Conservation (phyloP, 129 eudicot species). For the Flaveria robusta region DNA sequence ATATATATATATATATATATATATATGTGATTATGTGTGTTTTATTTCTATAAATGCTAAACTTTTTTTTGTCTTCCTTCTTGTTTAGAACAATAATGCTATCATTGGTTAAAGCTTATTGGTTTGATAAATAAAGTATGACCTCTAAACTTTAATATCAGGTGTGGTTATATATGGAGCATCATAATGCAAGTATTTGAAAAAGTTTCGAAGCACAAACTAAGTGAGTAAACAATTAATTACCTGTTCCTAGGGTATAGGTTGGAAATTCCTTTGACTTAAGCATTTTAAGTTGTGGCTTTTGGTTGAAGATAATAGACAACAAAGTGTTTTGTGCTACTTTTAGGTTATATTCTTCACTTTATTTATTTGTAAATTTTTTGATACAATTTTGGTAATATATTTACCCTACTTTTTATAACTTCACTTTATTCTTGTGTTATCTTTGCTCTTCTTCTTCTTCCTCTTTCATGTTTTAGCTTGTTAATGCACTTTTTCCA, state of each 20-base stretch:
- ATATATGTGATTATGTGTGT: too few species aligned
- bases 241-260: slow-evolving; percentile 32
- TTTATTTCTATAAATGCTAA: too few species aligned
- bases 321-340: slow-evolving; percentile 35
- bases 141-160: neutral
- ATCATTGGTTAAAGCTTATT: neutral
- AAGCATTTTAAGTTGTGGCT: slow-evolving; percentile 33
- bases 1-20: too few species aligned
- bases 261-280: slow-evolving; percentile 42
- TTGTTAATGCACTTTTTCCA: too few species aligned
- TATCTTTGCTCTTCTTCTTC: neutral
- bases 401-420: neutral
- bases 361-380: slow-evolving; percentile 14
- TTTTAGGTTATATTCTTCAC: slow-evolving; percentile 41
- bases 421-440: slow-evolving; percentile 20
- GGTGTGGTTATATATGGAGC: slow-evolving; percentile 9
- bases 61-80: too few species aligned
- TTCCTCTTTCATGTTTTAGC: too few species aligned
- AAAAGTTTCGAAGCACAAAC: slow-evolving; percentile 28
- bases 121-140: neutral
- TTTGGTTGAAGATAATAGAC: slow-evolving; percentile 30
- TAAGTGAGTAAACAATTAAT: slow-evolving; percentile 29
- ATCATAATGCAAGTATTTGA: slow-evolving; percentile 24
- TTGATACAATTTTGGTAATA: slow-evolving; percentile 27
- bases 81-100: neutral